Evolutionary conservation across 305 asterid species (phyloP).

Genomic region (Galium porrigens): DNA sequence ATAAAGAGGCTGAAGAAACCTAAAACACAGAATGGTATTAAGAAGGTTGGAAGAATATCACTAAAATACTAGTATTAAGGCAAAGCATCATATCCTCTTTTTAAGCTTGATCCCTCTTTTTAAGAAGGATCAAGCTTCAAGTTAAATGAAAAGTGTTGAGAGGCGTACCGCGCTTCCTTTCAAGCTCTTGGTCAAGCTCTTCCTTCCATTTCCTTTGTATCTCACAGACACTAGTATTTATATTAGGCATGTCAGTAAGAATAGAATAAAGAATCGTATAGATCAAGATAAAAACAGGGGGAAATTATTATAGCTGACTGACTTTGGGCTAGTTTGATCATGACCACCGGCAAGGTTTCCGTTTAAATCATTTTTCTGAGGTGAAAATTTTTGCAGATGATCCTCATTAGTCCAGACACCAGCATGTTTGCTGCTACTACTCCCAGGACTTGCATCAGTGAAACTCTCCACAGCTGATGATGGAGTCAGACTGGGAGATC

Average conservation of each 20-base stretch:
- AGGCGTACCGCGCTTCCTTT: constrained; percentile 22
- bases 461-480: constrained; percentile 15
- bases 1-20: neutral
- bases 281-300: neutral
- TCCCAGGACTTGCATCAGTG: constrained; percentile 23
- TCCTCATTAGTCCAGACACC: constrained; percentile 13
- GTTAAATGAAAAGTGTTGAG: neutral
- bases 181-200: constrained; percentile 27
- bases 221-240: constrained; percentile 16
- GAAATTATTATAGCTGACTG: neutral
- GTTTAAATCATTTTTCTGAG: constrained; percentile 18
- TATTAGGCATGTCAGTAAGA: constrained; percentile 5
- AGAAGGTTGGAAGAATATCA: neutral
- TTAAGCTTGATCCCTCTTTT: neutral
- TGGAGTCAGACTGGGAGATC: constrained; percentile 24
- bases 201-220: constrained; percentile 28
- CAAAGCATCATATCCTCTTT: neutral
- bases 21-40: neutral
- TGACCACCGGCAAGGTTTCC: constrained; percentile 7
- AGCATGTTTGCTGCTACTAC: constrained; percentile 15
- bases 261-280: neutral
- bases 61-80: neutral
- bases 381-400: constrained; percentile 15
- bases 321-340: constrained; percentile 22
- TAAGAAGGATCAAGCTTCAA: neutral